These are phyloP conservation scores for Saccharomycopsis schoenii DNA, from an alignment of 805 yeast genomes.

Conservation along the genomic window DNA sequence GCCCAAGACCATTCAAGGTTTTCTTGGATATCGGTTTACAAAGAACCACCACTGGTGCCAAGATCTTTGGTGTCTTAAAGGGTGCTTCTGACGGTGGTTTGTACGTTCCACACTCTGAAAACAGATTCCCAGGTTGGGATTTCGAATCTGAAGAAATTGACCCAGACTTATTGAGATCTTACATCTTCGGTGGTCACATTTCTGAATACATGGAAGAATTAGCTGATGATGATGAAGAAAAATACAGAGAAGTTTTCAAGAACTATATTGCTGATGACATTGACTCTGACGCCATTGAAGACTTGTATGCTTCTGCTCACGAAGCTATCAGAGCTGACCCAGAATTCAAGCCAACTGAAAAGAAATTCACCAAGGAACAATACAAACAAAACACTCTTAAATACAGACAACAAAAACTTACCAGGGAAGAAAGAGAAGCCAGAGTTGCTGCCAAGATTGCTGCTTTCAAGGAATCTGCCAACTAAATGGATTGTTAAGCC, in stretches of 20 bases:
- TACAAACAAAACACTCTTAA: constrained; percentile 95
- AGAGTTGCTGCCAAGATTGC: constrained; percentile 90
- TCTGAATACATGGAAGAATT: constrained; percentile 99
- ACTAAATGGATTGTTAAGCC: constrained; percentile 3
- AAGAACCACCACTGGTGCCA: constrained; percentile 99
- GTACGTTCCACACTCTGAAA: constrained; percentile 97
- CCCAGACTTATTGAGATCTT: constrained; percentile 93
- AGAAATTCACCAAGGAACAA: constrained; percentile 94
- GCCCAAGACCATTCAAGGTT: constrained; percentile 99
- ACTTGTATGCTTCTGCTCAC: constrained; percentile 89
- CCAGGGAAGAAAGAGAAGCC: constrained; percentile 85
- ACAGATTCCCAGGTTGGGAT: constrained; percentile 99
- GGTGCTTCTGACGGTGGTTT: constrained; percentile 99
- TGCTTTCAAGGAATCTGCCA: constrained; percentile 49
- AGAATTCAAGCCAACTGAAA: constrained; percentile 75
- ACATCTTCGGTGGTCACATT: constrained; percentile 99
- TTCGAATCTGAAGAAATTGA: constrained; percentile 97
- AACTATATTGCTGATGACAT: constrained; percentile 93
- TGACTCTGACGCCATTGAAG: constrained; percentile 96
- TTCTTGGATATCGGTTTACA: constrained; percentile 98
- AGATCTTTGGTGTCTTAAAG: constrained; percentile 98
- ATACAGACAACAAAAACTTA: constrained; percentile 79
- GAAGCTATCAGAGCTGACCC: constrained; percentile 96
- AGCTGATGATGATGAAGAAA: constrained; percentile 99
- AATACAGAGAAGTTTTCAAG: constrained; percentile 93